Percentiles rank a stretch among this genome's conserved stretches.
These are phyloP conservation scores for Ambrosia trifida DNA, from an alignment of 129 eudicot species.

Conservation along the genomic window DNA sequence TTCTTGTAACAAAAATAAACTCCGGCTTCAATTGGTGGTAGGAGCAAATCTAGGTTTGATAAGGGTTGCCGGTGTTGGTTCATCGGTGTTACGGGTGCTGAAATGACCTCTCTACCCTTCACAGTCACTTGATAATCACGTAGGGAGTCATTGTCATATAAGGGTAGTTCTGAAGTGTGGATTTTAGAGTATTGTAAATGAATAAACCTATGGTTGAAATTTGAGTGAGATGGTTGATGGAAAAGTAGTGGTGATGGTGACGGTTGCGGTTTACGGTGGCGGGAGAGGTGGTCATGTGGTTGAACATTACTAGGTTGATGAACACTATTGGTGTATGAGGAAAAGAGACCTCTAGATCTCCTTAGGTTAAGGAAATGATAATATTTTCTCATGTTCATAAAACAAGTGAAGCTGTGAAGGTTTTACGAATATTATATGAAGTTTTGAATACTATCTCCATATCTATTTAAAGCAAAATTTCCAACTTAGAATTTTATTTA, in stretches of 20 bases:
- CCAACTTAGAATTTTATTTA: background rate
- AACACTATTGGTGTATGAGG: constrained; percentile 1
- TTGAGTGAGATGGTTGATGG: background rate
- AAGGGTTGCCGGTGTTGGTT: constrained; percentile 43
- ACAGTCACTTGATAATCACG: constrained; percentile 31
- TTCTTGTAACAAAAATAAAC: constrained; percentile 54
- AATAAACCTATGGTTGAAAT: background rate
- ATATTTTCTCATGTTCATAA: constrained; percentile 28
- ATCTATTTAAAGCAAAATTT: background rate
- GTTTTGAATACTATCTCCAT: no score
- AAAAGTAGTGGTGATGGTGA: background rate
- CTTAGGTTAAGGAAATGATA: constrained; percentile 17
- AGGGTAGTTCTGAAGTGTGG: background rate
- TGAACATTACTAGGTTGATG: background rate
- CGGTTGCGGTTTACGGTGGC: constrained; percentile 8
- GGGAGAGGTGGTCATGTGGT: background rate
- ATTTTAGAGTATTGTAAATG: background rate
- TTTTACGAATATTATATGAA: background rate
- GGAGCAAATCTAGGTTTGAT: constrained; percentile 61
- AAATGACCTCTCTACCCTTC: constrained; percentile 37
- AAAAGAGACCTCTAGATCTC: constrained; percentile 10
- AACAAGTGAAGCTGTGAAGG: background rate
- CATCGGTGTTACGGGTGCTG: constrained; percentile 22
- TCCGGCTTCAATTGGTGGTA: constrained; percentile 48
- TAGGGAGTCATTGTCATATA: background rate